Conservation (phyloP, 768 basidiomycete genomes). For the Gymnopilus junonius region DNA sequence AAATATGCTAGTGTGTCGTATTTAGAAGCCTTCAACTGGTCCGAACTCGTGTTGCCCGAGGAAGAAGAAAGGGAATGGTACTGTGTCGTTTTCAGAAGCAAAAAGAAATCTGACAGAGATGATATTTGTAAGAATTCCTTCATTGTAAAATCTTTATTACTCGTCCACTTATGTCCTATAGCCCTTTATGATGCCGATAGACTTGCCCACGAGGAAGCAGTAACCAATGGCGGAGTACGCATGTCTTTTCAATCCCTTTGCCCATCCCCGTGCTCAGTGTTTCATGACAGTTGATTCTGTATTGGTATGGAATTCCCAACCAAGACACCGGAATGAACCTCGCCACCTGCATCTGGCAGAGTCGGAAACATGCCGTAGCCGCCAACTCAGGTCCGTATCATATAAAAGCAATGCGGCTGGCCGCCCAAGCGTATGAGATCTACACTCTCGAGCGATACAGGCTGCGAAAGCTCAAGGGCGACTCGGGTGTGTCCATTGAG, state of each 20-base stretch:
- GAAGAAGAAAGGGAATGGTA: conserved; percentile 90
- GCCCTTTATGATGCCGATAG: conserved; percentile 88
- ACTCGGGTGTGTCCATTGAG: conserved; percentile 57
- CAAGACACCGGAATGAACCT: conserved; percentile 81
- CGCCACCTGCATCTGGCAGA: conserved; percentile 96
- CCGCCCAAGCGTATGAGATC: conserved; percentile 74
- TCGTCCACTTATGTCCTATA: conserved; percentile 29
- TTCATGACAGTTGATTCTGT: conserved; percentile 69
- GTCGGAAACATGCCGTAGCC: conserved; percentile 78
- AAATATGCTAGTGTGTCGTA: conserved; percentile 73
- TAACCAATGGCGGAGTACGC: conserved; percentile 82
- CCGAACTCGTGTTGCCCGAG: conserved; percentile 63
- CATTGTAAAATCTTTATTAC: background rate
- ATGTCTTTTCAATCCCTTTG: background rate
- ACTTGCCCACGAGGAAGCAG: conserved; percentile 90
- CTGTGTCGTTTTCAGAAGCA: conserved; percentile 87
- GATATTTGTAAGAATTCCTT: conserved; percentile 53
- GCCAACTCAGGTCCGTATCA: conserved; percentile 85
- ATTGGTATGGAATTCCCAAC: conserved; percentile 93
- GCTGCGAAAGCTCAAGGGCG: conserved; percentile 68
- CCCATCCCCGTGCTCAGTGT: conserved; percentile 12
- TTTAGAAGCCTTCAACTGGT: conserved; percentile 88
- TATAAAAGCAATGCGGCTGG: conserved; percentile 80
- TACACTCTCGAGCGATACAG: conserved; percentile 81
- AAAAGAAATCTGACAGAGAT: conserved; percentile 73